Conservation (phyloP, 2,329 filamentous ascomycete genomes). For the Sporothrix schenckii region DNA sequence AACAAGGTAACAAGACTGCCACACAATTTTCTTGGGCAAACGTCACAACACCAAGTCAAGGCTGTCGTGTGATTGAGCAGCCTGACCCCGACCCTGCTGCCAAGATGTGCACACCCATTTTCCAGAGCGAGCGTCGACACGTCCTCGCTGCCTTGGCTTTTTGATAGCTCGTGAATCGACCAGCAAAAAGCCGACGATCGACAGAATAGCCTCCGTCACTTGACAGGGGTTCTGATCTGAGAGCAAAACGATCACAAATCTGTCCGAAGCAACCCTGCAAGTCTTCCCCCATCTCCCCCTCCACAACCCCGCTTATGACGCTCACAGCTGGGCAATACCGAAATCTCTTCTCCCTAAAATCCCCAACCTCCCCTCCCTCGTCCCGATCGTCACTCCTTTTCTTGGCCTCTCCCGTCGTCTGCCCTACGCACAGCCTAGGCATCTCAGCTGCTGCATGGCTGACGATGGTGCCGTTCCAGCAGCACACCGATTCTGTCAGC, state of each 20-base stretch:
- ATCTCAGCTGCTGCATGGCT: not conserved
- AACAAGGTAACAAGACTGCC: constrained; percentile 14
- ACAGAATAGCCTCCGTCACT: not conserved
- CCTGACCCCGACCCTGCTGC: constrained; percentile 7
- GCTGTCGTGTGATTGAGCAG: constrained; percentile 24
- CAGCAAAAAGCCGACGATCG: not conserved
- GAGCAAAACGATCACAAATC: too few species aligned
- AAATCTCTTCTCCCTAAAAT: not conserved
- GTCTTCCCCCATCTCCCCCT: not conserved
- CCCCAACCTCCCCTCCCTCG: constrained; percentile 17
- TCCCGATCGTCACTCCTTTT: not conserved
- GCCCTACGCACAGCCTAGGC: constrained; percentile 7
- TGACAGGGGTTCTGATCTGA: not conserved
- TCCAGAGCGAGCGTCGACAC: not conserved
- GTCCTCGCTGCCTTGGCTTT: not conserved
- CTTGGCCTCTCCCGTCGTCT: not conserved
- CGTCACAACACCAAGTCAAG: constrained; percentile 7
- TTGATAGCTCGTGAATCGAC: not conserved
- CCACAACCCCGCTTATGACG: constrained; percentile 15
- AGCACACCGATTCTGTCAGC: constrained; percentile 5
- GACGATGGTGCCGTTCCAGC: not conserved
- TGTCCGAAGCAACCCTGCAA: too few species aligned
- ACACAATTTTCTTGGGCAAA: not conserved
- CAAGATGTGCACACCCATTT: constrained; percentile 1
- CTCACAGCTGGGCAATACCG: constrained; percentile 6